Conservation (phyloP, 2,329 filamentous ascomycete species). For the Hypocrella siamensis region DNA sequence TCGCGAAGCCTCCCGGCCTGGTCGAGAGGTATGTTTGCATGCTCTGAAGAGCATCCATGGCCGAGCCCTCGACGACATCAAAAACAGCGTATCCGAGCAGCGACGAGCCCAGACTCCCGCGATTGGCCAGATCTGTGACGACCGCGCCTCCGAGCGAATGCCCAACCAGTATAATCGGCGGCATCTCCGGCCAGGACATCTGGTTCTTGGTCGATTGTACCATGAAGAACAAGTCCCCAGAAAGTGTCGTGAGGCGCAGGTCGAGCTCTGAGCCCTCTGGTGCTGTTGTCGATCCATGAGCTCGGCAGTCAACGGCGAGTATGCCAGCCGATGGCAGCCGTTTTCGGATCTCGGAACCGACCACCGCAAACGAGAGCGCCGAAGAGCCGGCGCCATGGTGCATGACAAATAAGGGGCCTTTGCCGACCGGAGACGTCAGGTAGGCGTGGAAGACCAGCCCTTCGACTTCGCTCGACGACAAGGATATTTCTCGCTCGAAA, state of each 20-base stretch:
- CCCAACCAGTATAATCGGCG: conserved; percentile 70
- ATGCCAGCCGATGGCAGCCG: conserved; percentile 67
- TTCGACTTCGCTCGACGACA: conserved; percentile 32
- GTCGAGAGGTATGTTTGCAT: conserved; percentile 88
- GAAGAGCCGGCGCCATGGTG: conserved; percentile 94
- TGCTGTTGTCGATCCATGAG: conserved; percentile 61
- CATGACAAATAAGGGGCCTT: conserved; percentile 74
- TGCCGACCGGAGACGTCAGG: conserved; percentile 61
- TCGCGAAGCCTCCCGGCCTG: conserved; percentile 64
- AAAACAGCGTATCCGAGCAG: conserved; percentile 79
- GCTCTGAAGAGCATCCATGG: conserved; percentile 83
- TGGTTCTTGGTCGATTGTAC: conserved; percentile 49
- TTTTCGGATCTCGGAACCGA: conserved; percentile 63
- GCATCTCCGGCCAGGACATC: conserved; percentile 60
- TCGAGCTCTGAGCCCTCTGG: conserved; percentile 31
- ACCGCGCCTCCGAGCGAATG: conserved; percentile 90
- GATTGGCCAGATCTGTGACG: conserved; percentile 68
- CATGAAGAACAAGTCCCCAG: conserved; percentile 54
- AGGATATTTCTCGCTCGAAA: conserved; percentile 74
- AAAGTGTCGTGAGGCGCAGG: conserved; percentile 57
- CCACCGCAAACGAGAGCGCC: conserved; percentile 76
- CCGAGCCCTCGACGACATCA: conserved; percentile 90
- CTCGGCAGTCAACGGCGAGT: conserved; percentile 71
- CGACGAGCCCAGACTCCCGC: conserved; percentile 45
- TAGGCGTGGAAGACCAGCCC: conserved; percentile 67